These are phyloP conservation scores for Exophiala calicioides DNA, from an alignment of 2,329 filamentous ascomycete species.

Conservation along the genomic window DNA sequence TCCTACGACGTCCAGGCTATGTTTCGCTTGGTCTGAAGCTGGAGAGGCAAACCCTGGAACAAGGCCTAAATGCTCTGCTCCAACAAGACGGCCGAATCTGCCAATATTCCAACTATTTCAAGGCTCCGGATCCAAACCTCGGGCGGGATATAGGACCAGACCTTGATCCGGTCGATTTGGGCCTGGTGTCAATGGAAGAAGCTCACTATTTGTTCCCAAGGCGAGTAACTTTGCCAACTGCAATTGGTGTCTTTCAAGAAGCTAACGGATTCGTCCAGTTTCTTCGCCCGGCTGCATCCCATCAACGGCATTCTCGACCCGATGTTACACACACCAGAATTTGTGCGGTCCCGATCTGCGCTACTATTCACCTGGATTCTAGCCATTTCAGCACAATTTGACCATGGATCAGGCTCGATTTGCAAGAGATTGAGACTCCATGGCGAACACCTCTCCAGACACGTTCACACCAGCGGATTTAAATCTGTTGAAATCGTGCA, in stretches of 20 bases:
- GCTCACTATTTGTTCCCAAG: conserved; percentile 33
- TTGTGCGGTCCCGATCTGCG: conserved; percentile 33
- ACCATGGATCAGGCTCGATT: conserved; percentile 27
- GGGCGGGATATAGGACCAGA: conserved; percentile 34
- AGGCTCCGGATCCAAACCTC: conserved; percentile 8
- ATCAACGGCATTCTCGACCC: conserved; percentile 38
- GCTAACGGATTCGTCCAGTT: conserved; percentile 24
- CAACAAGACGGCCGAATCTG: conserved; percentile 4
- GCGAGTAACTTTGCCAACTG: conserved; percentile 19
- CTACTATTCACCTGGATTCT: conserved; percentile 38
- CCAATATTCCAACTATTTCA: conserved; percentile 33
- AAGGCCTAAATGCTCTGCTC: conserved; percentile 30
- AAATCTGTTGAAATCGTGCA: conserved; percentile 38
- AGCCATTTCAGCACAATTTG: conserved; percentile 36
- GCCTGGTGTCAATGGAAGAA: conserved; percentile 36
- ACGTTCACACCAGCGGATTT: conserved; percentile 34
- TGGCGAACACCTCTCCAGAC: conserved; percentile 34
- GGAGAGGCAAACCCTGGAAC: conserved; percentile 26
- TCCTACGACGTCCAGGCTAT: conserved; percentile 30
- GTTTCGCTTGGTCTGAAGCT: conserved; percentile 33
- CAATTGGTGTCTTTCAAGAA: not conserved
- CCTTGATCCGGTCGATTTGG: conserved; percentile 35
- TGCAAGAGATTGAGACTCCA: conserved; percentile 34
- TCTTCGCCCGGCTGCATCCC: conserved; percentile 34
- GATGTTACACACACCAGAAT: conserved; percentile 33